Percentiles rank a stretch among this genome's conserved stretches.
Evolutionary conservation across 108 stramenopile species (phyloP).

Genomic region (Aureococcus anophagefferens): DNA sequence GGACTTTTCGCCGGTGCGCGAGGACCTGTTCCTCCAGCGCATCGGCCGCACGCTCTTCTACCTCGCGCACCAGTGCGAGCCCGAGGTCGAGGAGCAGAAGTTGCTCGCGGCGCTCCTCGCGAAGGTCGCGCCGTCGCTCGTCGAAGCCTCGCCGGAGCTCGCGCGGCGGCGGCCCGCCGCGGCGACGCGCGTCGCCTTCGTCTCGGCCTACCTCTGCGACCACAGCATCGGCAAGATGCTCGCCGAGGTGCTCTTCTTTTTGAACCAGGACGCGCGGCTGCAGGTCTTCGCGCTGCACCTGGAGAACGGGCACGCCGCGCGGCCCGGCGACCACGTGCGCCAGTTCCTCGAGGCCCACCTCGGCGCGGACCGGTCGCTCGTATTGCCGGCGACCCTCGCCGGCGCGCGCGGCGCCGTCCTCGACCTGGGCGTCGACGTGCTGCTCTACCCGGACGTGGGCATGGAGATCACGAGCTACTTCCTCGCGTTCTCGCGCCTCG

Average conservation of each 20-base stretch:
- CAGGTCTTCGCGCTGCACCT: constrained; percentile 16
- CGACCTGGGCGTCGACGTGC: constrained; percentile 12
- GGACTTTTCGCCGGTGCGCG: neutral
- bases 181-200: constrained; percentile 4
- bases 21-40: too few species aligned
- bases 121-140: constrained; percentile 18
- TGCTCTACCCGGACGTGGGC: constrained; percentile 35
- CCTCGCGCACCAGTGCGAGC: constrained; percentile 24
- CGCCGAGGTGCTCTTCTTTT: constrained; percentile 3
- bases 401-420: too few species aligned
- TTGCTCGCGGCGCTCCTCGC: constrained; percentile 8
- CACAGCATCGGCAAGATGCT: constrained; percentile 27
- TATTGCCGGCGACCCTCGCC: neutral
- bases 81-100: constrained; percentile 15
- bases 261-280: constrained; percentile 1
- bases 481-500: constrained; percentile 23
- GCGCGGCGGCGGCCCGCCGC: neutral
- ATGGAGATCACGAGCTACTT: constrained; percentile 33
- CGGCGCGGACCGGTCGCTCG: neutral
- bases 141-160: constrained; percentile 11
- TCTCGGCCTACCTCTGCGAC: constrained; percentile 16
- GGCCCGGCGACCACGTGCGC: neutral
- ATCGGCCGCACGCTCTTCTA: constrained; percentile 21
- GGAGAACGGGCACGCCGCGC: neutral
- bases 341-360: neutral